Conservation (phyloP, 495 filamentous ascomycete genomes). For the Penicillium dipodomyicola region DNA sequence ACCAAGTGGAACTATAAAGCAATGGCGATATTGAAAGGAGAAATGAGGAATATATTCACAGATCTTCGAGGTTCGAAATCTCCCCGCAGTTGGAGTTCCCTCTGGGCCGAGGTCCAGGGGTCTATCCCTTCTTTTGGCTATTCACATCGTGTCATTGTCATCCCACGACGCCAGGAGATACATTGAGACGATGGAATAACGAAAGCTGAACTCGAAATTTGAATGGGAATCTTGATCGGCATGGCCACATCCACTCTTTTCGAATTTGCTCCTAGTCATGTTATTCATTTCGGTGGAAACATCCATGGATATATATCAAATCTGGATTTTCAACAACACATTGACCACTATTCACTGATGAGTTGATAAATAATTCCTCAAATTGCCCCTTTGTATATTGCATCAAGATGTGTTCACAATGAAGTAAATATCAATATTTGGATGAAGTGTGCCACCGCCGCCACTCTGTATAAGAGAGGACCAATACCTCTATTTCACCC, state of each 20-base stretch:
- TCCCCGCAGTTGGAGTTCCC: no score
- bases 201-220: no score
- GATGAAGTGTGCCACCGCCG: constrained; percentile 6
- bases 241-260: neutral
- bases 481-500: neutral
- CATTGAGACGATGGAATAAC: no score
- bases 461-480: constrained; percentile 5
- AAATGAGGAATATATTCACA: neutral
- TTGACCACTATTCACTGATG: neutral
- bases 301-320: no score
- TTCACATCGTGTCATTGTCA: no score
- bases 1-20: neutral
- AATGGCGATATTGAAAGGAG: neutral
- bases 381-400: constrained; percentile 1
- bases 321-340: neutral
- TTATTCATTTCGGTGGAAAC: no score
- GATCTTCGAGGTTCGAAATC: no score
- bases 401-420: constrained; percentile 20
- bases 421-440: constrained; percentile 4
- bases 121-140: no score
- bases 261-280: neutral
- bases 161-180: no score
- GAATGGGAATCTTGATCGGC: no score
- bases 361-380: no score
- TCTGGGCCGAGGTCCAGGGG: no score